phyloP scores from a whole-genome alignment of 257 asterid species.

The Pogostemon cablin region DNA sequence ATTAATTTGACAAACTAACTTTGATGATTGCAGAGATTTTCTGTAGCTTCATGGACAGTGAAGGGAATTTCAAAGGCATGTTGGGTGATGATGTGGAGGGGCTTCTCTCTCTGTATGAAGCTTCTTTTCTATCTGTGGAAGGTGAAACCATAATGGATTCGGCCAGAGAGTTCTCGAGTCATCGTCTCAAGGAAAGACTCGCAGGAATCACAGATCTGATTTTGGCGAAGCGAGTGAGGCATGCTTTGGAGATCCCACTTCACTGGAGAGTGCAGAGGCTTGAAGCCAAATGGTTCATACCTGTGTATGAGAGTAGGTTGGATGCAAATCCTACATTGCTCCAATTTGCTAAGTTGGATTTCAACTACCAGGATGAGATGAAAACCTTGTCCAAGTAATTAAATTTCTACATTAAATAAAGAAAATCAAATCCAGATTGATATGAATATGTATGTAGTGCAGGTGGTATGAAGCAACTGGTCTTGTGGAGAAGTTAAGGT shows the following conservation, averaged over 20 bases:
- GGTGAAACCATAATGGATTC: slow-evolving; percentile 48
- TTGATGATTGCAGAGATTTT: slow-evolving; percentile 44
- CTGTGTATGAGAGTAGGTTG: slow-evolving; percentile 24
- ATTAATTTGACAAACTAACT: neutral
- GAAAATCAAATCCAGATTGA: neutral
- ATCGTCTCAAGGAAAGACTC: slow-evolving; percentile 31
- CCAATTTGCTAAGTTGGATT: slow-evolving; percentile 40
- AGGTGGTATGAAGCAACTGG: slow-evolving; percentile 51
- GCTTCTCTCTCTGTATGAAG: slow-evolving; percentile 52
- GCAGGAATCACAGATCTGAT: slow-evolving; percentile 16
- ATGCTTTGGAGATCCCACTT: slow-evolving; percentile 53
- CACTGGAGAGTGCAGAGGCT: slow-evolving; percentile 57
- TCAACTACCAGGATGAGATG: slow-evolving; percentile 47
- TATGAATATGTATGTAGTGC: neutral
- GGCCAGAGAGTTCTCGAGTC: slow-evolving; percentile 38
- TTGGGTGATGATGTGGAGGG: slow-evolving; percentile 38
- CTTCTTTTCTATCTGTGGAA: slow-evolving; percentile 50
- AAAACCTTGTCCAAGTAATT: slow-evolving; percentile 42
- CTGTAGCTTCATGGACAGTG: slow-evolving; percentile 41
- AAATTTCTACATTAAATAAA: neutral
- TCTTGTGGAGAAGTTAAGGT: slow-evolving; percentile 40
- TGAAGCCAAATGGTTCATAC: slow-evolving; percentile 54
- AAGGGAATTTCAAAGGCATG: slow-evolving; percentile 33
- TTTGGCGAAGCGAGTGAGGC: slow-evolving; percentile 36
- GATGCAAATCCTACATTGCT: slow-evolving; percentile 29